Evolutionary conservation across 2,329 filamentous ascomycete species (phyloP).

Genomic region (Polychaeton citri): DNA sequence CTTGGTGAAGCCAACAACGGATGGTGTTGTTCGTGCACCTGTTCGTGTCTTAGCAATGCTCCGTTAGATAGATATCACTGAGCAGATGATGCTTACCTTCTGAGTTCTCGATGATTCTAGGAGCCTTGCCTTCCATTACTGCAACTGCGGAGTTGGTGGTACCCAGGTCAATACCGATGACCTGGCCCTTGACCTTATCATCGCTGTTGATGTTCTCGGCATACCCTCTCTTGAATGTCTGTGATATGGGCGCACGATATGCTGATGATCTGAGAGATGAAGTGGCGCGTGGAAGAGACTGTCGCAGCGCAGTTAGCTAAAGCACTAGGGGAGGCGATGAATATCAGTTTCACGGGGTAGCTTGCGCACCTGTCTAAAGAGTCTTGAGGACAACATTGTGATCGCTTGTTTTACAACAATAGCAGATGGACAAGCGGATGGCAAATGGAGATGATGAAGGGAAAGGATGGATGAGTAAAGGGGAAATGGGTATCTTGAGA

Average conservation of each 20-base stretch:
- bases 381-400: neutral
- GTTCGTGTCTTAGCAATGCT: conserved; percentile 3
- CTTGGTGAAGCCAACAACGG: conserved; percentile 88
- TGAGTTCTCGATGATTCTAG: conserved; percentile 94
- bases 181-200: conserved; percentile 81
- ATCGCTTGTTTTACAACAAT: neutral
- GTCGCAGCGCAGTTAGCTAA: neutral
- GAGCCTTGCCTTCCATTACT: conserved; percentile 91
- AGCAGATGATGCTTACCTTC: conserved; percentile 51
- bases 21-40: conserved; percentile 85
- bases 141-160: conserved; percentile 97
- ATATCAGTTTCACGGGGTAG: no score
- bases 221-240: conserved; percentile 61
- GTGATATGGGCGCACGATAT: conserved; percentile 52
- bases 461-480: neutral
- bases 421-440: neutral
- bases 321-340: no score
- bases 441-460: neutral
- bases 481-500: neutral
- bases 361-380: neutral
- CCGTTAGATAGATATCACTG: conserved; percentile 2
- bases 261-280: conserved; percentile 23
- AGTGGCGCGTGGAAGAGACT: conserved; percentile 22
- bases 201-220: conserved; percentile 30
- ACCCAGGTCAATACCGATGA: conserved; percentile 97